These are phyloP conservation scores for Candida piceae DNA, from an alignment of 805 yeast genomes.

Conservation along the genomic window DNA sequence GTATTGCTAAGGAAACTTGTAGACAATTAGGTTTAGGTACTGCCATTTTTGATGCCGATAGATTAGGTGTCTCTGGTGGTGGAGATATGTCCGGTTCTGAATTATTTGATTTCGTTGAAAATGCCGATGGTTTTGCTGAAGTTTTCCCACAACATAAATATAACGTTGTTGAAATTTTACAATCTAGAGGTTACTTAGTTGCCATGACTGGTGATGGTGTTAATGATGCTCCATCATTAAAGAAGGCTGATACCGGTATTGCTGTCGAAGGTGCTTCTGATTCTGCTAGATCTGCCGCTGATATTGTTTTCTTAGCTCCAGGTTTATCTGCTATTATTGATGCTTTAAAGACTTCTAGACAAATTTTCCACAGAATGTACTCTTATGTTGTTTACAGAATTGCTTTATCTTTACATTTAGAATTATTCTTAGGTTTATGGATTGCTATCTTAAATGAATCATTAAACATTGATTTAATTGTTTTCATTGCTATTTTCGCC, in stretches of 20 bases:
- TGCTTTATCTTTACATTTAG: conserved; percentile 89
- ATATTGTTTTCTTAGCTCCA: conserved; percentile 89
- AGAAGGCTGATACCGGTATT: conserved; percentile 92
- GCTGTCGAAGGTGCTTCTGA: conserved; percentile 97
- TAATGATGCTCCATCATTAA: conserved; percentile 92
- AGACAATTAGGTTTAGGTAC: conserved; percentile 95
- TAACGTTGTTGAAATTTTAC: conserved; percentile 90
- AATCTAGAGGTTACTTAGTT: conserved; percentile 90
- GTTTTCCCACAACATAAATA: conserved; percentile 96
- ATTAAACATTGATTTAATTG: conserved; percentile 81
- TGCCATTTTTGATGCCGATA: conserved; percentile 92
- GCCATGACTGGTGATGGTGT: conserved; percentile 99
- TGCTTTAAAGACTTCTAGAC: conserved; percentile 89
- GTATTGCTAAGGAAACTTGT: conserved; percentile 96
- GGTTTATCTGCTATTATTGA: conserved; percentile 91
- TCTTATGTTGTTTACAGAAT: conserved; percentile 94
- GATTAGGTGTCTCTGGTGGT: conserved; percentile 86
- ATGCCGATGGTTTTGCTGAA: conserved; percentile 96
- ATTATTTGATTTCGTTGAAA: conserved; percentile 92
- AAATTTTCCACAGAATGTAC: conserved; percentile 98
- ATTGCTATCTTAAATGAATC: conserved; percentile 84
- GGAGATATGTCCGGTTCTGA: conserved; percentile 95
- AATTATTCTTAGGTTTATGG: conserved; percentile 91
- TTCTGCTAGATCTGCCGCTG: conserved; percentile 94
- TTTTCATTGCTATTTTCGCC: conserved; percentile 92